Evolutionary conservation across 805 yeast genomes (phyloP).

Genomic region (Kluyveromyces lactis): DNA sequence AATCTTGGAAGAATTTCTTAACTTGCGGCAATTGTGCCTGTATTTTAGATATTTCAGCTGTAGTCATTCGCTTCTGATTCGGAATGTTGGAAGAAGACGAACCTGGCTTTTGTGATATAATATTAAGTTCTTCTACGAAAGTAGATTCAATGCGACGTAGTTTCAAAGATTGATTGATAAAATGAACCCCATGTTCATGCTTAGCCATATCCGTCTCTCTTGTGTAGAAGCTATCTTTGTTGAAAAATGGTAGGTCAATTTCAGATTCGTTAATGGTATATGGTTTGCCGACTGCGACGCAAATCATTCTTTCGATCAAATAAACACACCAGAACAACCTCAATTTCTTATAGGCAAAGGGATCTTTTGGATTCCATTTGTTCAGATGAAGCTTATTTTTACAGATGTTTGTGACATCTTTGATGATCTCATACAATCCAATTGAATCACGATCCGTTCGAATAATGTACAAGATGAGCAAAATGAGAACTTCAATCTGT

Average conservation of each 20-base stretch:
- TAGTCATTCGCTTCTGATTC: slow-evolving; percentile 6
- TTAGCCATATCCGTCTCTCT: slow-evolving; percentile 16
- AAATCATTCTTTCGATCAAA: slow-evolving; percentile 51
- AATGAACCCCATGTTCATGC: slow-evolving; percentile 34
- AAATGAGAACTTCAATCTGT: slow-evolving; percentile 43
- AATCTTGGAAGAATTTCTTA: slow-evolving; percentile 41
- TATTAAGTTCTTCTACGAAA: slow-evolving; percentile 45
- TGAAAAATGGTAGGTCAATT: slow-evolving; percentile 45
- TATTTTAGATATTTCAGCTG: slow-evolving; percentile 12
- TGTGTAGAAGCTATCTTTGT: slow-evolving; percentile 31
- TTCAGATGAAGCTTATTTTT: slow-evolving; percentile 22
- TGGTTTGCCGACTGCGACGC: slow-evolving; percentile 53
- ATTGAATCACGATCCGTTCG: slow-evolving; percentile 55
- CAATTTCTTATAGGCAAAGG: slow-evolving; percentile 33
- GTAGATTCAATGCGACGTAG: slow-evolving; percentile 52
- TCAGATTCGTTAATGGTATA: slow-evolving; percentile 44
- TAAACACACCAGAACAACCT: slow-evolving; percentile 61
- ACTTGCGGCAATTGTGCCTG: slow-evolving; percentile 42
- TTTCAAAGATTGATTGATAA: slow-evolving; percentile 49
- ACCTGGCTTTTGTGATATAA: slow-evolving; percentile 21
- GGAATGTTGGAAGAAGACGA: neutral
- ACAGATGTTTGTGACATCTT: slow-evolving; percentile 44
- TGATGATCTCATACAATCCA: slow-evolving; percentile 43
- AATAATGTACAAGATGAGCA: slow-evolving; percentile 46
- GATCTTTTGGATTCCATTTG: slow-evolving; percentile 19